Percentiles rank a stretch among this genome's conserved stretches.
Conservation (phyloP, 2,329 filamentous ascomycete genomes). For the Fusarium sp. region DNA sequence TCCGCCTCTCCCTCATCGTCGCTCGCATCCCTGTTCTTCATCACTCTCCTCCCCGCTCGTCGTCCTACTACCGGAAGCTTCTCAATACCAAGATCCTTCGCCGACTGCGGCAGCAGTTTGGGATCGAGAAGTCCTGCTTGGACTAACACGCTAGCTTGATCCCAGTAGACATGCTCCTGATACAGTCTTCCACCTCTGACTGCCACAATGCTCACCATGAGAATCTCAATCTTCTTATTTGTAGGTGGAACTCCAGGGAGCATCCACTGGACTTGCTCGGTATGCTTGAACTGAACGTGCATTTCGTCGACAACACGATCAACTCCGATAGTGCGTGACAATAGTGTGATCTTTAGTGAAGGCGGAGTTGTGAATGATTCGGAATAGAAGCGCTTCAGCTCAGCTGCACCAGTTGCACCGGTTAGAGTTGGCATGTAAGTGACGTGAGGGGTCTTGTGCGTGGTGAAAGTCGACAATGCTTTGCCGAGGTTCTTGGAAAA, state of each 20-base stretch:
- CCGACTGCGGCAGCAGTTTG: constrained; percentile 49
- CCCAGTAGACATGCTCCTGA: constrained; percentile 73
- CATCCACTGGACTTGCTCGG: constrained; percentile 68
- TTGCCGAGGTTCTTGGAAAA: constrained; percentile 65
- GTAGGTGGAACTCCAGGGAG: constrained; percentile 69
- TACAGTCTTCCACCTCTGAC: constrained; percentile 68
- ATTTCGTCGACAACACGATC: constrained; percentile 74
- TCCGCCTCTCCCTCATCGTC: constrained; percentile 56
- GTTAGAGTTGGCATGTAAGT: constrained; percentile 74
- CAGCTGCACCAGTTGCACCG: constrained; percentile 69
- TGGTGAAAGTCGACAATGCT: constrained; percentile 69
- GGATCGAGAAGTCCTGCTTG: constrained; percentile 68
- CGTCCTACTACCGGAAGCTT: constrained; percentile 54
- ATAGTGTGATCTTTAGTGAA: constrained; percentile 67
- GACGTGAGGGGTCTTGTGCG: constrained; percentile 73
- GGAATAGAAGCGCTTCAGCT: constrained; percentile 71
- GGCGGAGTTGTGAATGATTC: constrained; percentile 73
- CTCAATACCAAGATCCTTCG: constrained; percentile 49
- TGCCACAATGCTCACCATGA: constrained; percentile 68
- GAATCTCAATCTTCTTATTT: constrained; percentile 60
- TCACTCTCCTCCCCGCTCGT: constrained; percentile 51
- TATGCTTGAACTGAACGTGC: constrained; percentile 67
- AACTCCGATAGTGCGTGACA: constrained; percentile 72
- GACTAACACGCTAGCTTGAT: constrained; percentile 68
- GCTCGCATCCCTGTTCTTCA: constrained; percentile 36